Evolutionary conservation across 768 basidiomycete genomes (phyloP).

Genomic region (Gymnopilus junonius): DNA sequence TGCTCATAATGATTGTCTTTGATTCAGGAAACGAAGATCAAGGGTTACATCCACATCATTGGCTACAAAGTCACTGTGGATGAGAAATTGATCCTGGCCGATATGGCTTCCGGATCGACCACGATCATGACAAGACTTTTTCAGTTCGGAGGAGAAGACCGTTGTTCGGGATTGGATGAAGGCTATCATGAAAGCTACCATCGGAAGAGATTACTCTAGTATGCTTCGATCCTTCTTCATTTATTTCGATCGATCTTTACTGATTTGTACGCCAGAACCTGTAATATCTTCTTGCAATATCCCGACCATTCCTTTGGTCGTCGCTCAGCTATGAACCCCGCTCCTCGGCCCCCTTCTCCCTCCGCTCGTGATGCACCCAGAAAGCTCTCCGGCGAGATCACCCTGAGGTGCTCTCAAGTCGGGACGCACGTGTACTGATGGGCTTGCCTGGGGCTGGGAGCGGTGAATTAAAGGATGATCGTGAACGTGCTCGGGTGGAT

Average conservation of each 20-base stretch:
- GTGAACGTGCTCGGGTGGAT: conserved; percentile 53
- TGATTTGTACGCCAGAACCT: conserved; percentile 59
- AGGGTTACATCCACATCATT: conserved; percentile 89
- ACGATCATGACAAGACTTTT: conserved; percentile 85
- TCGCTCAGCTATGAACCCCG: conserved; percentile 98
- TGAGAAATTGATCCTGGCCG: conserved; percentile 90
- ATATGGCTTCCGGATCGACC: conserved; percentile 94
- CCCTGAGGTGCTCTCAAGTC: conserved; percentile 76
- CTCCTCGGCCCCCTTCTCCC: conserved; percentile 93
- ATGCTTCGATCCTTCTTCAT: conserved; percentile 1
- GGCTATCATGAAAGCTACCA: conserved; percentile 98
- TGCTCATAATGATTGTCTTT: not conserved
- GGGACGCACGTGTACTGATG: conserved; percentile 81
- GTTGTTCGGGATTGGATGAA: conserved; percentile 99
- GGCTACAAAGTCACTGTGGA: conserved; percentile 95
- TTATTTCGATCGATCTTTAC: conserved; percentile 1
- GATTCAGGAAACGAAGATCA: conserved; percentile 90
- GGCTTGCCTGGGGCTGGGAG: conserved; percentile 45
- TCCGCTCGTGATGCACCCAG: conserved; percentile 87
- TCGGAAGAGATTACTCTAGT: conserved; percentile 92
- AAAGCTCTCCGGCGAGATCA: conserved; percentile 86
- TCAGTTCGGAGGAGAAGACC: conserved; percentile 88
- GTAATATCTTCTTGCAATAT: conserved; percentile 97
- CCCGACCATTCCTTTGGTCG: conserved; percentile 91
- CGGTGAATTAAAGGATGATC: conserved; percentile 49